Evolutionary conservation across 768 basidiomycete genomes (phyloP), one percentile per base, ranked within the genome.

Genomic region (Amanita inopinata): DNA sequence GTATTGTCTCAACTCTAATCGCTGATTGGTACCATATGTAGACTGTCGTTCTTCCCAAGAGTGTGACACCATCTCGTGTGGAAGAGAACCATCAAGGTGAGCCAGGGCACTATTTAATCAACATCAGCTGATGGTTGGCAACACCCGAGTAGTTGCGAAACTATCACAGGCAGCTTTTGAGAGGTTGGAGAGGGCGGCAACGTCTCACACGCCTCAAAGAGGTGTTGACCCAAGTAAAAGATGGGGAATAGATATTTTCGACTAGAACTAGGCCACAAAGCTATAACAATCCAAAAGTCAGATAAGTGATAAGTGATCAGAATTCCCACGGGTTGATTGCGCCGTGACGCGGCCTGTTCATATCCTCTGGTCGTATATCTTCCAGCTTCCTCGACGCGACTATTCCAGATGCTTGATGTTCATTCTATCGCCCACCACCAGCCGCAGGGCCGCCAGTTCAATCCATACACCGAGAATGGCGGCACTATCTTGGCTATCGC

Each of bases 401-500:
- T 46, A 53, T 56, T 57, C 59, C 38, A 18, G 52, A 67, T 67
- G 62, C 60, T 60, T 20, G 63, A 59, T 49, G 67, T 67, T 60
- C 53, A 64, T 33, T 58, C 65, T 17, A 45, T 63, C 32, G 52
- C 61, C 1, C 59, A 62, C 33, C 53, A 58, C 25, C 58, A 57
- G 24, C 64, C 64, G 27, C 73, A 76, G 44, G 71, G 80, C 51
- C 66, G 76, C 34, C 68, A 71, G 31, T 93, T 94, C 67, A 82
- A 88, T 56, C 91, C 91, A 0, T 94, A 96, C 74, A 71, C 80
- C 2, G 80, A 90, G 52, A 97, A 97, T 53, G 94, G 94, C 22
- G 94, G 96, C 19, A 92, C 93, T 14, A 94, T 97, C 64, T 80
- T 99, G 54, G 88, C 88, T 56, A 88, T 98, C 58, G 90, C 93